Base-by-base conservation (phyloP, 2,329 filamentous ascomycete species). In the Nemania sp. region DNA sequence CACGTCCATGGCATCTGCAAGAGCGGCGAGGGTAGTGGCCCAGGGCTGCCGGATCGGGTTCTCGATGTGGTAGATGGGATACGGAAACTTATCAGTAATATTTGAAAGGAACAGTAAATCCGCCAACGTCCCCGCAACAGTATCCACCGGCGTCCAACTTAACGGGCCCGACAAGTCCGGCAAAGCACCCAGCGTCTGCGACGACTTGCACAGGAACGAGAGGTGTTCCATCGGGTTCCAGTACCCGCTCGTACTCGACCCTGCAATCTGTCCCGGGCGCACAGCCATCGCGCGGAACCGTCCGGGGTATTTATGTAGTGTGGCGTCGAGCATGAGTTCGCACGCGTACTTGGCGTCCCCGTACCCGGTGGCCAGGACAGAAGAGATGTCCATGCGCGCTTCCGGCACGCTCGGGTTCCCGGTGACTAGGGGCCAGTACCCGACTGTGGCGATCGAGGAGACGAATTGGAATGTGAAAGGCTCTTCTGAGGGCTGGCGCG, bases 141-240 rank as follows among this genome's bases (percentile, higher is more conserved):
- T 24, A 19, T 57, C 52, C 6, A 59, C 59, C 8, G 59, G 56
- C 5, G 51, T 54, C 59, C 56, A 61, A 14, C 24, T 50, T 9
- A 52, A 47, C 28, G 58, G 49, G 6, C 63, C 63, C 6, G 52
- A 5, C 12, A 64, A 45, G 2, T 39, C 36, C 8, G 63, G 63
- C 5, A 61, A 54, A 9, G 56, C 58, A 2, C 47, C 40, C 1
- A 64, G 31, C 1, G 68, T 72, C 52, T 77, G 73, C 0, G 72
- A 70, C 0, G 72, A 73, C 59, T 76, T 76, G 22, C 77, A 57
- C 14, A 79, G 46, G 41, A 75, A 74, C 0, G 68, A 62, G 11
- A 79, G 64, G 55, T 79, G 76, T 54, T 79, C 77, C 26, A 66
- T 66, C 1, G 70, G 61, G 48, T 79, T 79, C 77, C 76, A 79